Conservation (phyloP, 1,284 basidiomycete genomes). For the Ceratobasidium sp. region DNA sequence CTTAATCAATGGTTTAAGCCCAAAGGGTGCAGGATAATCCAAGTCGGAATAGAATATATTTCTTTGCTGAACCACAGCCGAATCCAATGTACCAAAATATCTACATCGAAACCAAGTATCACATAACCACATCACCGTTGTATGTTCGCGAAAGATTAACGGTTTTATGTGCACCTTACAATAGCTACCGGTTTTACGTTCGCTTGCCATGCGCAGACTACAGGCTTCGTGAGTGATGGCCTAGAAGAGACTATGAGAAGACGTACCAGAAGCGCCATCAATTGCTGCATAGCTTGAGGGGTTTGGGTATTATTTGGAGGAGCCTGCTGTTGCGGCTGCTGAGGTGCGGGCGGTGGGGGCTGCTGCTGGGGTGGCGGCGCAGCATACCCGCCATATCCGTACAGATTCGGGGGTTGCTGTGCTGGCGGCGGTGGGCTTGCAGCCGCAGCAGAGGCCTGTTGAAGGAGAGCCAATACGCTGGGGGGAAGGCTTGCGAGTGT, state of each 20-base stretch:
- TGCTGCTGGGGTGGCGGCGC: constrained; percentile 14
- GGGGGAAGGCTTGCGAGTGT: constrained; percentile 60
- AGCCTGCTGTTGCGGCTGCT: constrained; percentile 22
- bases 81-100: constrained; percentile 3
- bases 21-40: too few species aligned
- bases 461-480: constrained; percentile 68
- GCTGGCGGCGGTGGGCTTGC: constrained; percentile 53
- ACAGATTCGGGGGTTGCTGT: constrained; percentile 24
- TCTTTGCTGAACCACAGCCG: background rate
- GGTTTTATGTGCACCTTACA: background rate
- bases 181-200: background rate
- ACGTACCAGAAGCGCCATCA: constrained; percentile 46
- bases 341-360: constrained; percentile 13
- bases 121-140: background rate
- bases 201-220: constrained; percentile 39
- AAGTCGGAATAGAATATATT: background rate
- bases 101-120: constrained; percentile 8
- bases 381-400: constrained; percentile 22
- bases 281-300: constrained; percentile 44
- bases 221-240: background rate
- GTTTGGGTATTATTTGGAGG: constrained; percentile 6
- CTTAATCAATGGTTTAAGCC: too few species aligned
- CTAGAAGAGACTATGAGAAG: background rate
- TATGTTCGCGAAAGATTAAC: background rate
- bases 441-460: constrained; percentile 56